A percentile compares a stretch with the other conserved stretches of the same genome.
These are phyloP conservation scores for Rhynchosporium agropyri DNA, from an alignment of 2,329 filamentous ascomycete species.

Conservation along the genomic window DNA sequence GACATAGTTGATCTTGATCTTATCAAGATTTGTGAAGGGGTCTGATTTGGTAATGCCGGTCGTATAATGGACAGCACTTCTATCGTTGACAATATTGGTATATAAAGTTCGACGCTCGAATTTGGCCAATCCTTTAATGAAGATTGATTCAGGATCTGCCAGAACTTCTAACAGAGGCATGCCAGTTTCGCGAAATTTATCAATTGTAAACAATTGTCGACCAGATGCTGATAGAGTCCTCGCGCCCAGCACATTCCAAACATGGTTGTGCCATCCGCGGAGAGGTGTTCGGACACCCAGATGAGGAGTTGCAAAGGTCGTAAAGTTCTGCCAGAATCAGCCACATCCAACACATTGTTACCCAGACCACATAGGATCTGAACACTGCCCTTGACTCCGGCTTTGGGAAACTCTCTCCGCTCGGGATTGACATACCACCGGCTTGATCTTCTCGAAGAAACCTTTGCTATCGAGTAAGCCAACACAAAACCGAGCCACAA, in stretches of 20 bases:
- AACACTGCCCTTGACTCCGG: constrained; percentile 14
- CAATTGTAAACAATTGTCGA: constrained; percentile 83
- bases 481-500: constrained; percentile 84
- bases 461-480: constrained; percentile 82
- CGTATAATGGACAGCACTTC: constrained; percentile 81
- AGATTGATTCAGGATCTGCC: constrained; percentile 82
- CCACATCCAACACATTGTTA: not conserved
- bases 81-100: constrained; percentile 85
- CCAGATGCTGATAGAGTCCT: constrained; percentile 81
- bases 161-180: constrained; percentile 78
- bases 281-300: constrained; percentile 74
- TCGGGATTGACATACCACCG: constrained; percentile 60
- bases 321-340: constrained; percentile 69
- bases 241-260: constrained; percentile 84
- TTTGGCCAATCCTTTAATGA: constrained; percentile 74
- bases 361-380: constrained; percentile 9
- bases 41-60: constrained; percentile 76
- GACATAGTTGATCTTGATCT: constrained; percentile 72
- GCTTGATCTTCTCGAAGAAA: constrained; percentile 76
- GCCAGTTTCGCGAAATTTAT: constrained; percentile 82
- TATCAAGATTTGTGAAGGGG: constrained; percentile 70
- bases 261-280: constrained; percentile 64
- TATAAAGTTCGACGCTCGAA: constrained; percentile 82
- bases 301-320: constrained; percentile 86
- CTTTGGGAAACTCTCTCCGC: not conserved